Percentiles rank a stretch among this genome's conserved stretches.
Evolutionary conservation across 441 rosid genomes (phyloP).

Genomic region (Biscutella laevigata): DNA sequence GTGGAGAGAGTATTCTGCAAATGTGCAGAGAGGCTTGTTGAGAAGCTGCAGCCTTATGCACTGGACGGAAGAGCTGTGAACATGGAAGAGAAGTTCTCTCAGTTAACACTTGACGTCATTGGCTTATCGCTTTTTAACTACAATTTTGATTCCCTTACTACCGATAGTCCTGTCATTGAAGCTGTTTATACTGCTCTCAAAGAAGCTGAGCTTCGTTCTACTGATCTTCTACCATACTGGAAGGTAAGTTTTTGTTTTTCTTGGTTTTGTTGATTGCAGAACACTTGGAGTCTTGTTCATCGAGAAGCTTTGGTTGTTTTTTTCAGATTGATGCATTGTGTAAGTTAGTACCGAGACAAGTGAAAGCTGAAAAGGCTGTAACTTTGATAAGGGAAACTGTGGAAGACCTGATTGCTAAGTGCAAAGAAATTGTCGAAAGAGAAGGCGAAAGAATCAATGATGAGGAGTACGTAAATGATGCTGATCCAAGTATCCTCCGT

Average conservation of each 20-base stretch:
- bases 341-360: slow-evolving; percentile 82
- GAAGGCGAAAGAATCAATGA: slow-evolving; percentile 79
- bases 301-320: neutral
- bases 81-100: slow-evolving; percentile 85
- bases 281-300: slow-evolving; percentile 5
- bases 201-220: slow-evolving; percentile 90
- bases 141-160: slow-evolving; percentile 67
- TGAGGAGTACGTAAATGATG: slow-evolving; percentile 87
- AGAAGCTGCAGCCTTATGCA: slow-evolving; percentile 63
- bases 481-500: slow-evolving; percentile 86
- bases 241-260: slow-evolving; percentile 40
- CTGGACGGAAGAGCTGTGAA: slow-evolving; percentile 60
- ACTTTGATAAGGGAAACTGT: slow-evolving; percentile 57
- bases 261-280: neutral
- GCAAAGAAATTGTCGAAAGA: slow-evolving; percentile 79
- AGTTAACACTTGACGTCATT: slow-evolving; percentile 78
- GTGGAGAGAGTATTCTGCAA: slow-evolving; percentile 80
- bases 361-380: slow-evolving; percentile 84
- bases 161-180: slow-evolving; percentile 84
- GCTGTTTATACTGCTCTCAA: slow-evolving; percentile 84
- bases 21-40: slow-evolving; percentile 84
- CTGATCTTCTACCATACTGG: slow-evolving; percentile 90
- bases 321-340: slow-evolving; percentile 53
- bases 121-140: slow-evolving; percentile 78
- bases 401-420: slow-evolving; percentile 70